Evolutionary conservation across 495 filamentous ascomycete genomes (phyloP), one percentile per base, ranked within the genome.

Genomic region (Podospora bellae-mahoneyi): DNA sequence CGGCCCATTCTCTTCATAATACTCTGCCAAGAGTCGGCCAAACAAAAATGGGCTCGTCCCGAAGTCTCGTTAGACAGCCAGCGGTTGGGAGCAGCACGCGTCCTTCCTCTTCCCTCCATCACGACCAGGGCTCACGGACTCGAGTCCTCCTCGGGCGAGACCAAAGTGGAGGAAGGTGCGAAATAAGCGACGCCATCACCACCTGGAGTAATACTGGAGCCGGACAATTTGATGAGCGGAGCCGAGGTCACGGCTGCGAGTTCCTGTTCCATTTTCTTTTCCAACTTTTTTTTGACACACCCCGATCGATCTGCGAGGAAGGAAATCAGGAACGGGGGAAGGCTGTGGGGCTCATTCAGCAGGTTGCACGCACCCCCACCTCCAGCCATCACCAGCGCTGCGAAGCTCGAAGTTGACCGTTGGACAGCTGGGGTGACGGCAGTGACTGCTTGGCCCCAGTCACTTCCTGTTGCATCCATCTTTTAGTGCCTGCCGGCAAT

Each of bases 401-500:
- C n/a, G 28, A 48, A 63, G 13, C 20, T 23, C 19, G 26, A 15
- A 23, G 26, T n/a, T 19, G 34, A 32, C 30, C 30, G 61, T 32
- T 32, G 28, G 23, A 19, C 61, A 48, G 32, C 27, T 28, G 27
- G 13, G 61, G 32, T 39, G 30, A 32, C 61, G 61, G 61, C 61
- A 63, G 61, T 63, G 13, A 5, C 26, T 44, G 9, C 28, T 32
- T 32, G 27, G 61, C n/a, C 61, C 61, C 19, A 16, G 61, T 44
- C 61, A 30, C 18, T 62, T 62, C 32, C 20, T 34, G 27, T 20
- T 28, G 16, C 10, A 18, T 19, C n/a, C 32, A 44, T 15, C 32
- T 63, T 63, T 19, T 63, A 63, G 61, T 63, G 61, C 61, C 61
- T 48, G 61, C 61, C 28, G 61, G 61, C 20, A 63, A 61, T 34